These are phyloP conservation scores for Solanum chiquidenum DNA, from an alignment of 257 asterid genomes.

Conservation along the genomic window DNA sequence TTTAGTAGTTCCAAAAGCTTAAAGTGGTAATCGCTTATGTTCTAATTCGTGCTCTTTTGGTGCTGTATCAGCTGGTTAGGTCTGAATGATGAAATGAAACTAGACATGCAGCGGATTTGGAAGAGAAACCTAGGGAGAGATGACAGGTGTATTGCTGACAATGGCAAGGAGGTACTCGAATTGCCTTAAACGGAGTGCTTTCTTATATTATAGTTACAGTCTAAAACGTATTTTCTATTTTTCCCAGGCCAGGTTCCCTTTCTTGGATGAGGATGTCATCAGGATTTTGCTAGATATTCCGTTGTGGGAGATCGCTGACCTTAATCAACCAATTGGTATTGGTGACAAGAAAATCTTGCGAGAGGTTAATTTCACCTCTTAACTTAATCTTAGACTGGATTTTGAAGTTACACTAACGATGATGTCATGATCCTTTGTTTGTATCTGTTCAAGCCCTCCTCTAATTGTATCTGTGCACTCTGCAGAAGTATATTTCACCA, in stretches of 20 bases:
- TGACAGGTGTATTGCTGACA: constrained; percentile 86
- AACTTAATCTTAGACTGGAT: not conserved
- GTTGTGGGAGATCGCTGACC: constrained; percentile 90
- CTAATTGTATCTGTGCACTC: not conserved
- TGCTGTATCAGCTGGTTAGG: constrained; percentile 60
- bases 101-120: constrained; percentile 98
- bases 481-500: not conserved
- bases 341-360: constrained; percentile 89
- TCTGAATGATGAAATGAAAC: constrained; percentile 81
- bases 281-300: constrained; percentile 71
- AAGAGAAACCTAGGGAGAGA: constrained; percentile 97
- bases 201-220: not conserved
- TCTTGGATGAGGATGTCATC: constrained; percentile 90
- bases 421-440: not conserved
- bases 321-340: constrained; percentile 72
- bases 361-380: constrained; percentile 33
- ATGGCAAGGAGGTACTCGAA: constrained; percentile 71
- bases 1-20: not conserved
- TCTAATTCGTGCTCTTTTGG: not conserved
- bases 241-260: constrained; percentile 81
- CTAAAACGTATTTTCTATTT: not conserved
- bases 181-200: not conserved
- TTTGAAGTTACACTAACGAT: not conserved
- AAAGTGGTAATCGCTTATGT: not conserved
- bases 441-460: not conserved